Evolutionary conservation across 192 early-diverging fungal genomes (phyloP), one percentile per base, ranked within the genome.

Genomic region (Neocallimastix lanati): DNA sequence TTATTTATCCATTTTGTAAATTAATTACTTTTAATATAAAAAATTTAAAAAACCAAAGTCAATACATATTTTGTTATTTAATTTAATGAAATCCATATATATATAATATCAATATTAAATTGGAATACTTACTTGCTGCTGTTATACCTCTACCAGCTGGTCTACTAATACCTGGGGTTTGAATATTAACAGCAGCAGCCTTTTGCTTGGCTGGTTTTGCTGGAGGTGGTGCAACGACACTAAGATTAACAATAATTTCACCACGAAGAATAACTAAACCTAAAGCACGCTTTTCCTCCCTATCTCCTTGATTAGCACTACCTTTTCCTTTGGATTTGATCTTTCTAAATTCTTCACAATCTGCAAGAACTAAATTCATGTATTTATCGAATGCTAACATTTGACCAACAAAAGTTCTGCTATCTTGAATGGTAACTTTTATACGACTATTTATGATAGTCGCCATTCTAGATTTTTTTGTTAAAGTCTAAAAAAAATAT

Each of bases 331-430:
- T 95, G n/a, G 89, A 82, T 80, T 95, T 97, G 79, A 98, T 87
- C 79, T 91, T 93, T 76, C 98, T 91, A 83, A 96, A 96, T 84
- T 99, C 98, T 84, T 99, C 94, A 87, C 94, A 96, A 84, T 99
- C 98, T 29, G 95, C 88, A 28, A 99, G 89, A 27, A 99, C 98
- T 77, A 99, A 88, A 82, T 99, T 99, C 98, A 99, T 99, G 85
- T 99, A 94, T 84, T 97, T 97, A 86, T 99, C 98, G 81, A 99
- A 99, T 27, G 98, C 98, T 50, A 99, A 88, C 96, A 99, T 98
- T 82, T 98, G 95, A 36, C 98, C 98, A 14, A 96, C 92, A 81
- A 99, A 85, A 12, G 92, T 92, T 77, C 98, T 92, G 77, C 94
- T 93, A 84, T 99, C 98, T 29, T 90, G 86, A 78, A 98, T 85